phyloP scores from a whole-genome alignment of 179 eudicot genomes.

The Silene noctiflora region DNA sequence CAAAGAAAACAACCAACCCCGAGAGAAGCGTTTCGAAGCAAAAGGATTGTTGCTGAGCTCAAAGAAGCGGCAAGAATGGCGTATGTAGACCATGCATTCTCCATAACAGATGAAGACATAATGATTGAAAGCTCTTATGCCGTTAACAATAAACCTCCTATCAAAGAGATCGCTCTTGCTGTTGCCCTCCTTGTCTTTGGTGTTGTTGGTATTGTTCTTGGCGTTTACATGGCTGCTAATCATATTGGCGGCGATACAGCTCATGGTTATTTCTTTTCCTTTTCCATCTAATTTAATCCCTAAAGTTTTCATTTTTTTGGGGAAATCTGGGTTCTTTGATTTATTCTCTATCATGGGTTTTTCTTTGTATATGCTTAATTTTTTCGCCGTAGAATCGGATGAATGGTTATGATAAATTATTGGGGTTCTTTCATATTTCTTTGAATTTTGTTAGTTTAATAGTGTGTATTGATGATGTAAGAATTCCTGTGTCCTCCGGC shows the following conservation, averaged over 20 bases:
- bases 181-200: slow-evolving; percentile 88
- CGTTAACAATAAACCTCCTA: slow-evolving; percentile 68
- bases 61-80: slow-evolving; percentile 51
- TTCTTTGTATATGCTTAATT: too few relatives aligned
- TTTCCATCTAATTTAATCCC: not conserved
- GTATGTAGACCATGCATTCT: slow-evolving; percentile 97
- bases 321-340: not conserved
- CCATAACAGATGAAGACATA: slow-evolving; percentile 86
- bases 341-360: not conserved
- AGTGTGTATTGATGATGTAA: too few relatives aligned
- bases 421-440: not conserved
- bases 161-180: slow-evolving; percentile 90
- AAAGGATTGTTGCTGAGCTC: not conserved
- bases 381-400: too few relatives aligned
- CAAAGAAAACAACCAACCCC: not conserved
- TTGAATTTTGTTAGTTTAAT: not conserved
- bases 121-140: slow-evolving; percentile 71
- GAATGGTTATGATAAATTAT: not conserved
- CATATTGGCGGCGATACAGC: slow-evolving; percentile 77
- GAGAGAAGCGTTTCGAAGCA: too few relatives aligned
- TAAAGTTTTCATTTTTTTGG: not conserved
- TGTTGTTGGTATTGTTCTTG: slow-evolving; percentile 62
- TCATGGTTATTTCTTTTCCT: slow-evolving; percentile 48
- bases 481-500: too few relatives aligned
- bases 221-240: slow-evolving; percentile 66